A percentile compares a stretch with the other conserved stretches of the same genome.
Conservation (phyloP, 768 basidiomycete genomes). For the Mrakia frigida region DNA sequence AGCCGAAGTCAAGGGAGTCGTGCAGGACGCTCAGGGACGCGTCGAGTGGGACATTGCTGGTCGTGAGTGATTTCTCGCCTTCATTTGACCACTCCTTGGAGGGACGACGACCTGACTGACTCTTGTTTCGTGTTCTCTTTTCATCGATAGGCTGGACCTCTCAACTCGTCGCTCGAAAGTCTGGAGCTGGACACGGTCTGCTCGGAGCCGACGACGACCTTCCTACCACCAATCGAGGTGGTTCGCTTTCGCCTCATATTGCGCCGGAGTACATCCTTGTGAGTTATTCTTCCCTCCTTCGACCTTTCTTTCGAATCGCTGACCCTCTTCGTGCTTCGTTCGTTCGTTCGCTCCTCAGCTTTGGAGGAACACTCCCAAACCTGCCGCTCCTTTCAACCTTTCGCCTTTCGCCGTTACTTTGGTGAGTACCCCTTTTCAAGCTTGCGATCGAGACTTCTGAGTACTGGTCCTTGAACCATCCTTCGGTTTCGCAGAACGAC, state of each 20-base stretch:
- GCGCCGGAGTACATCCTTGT: slow-evolving; percentile 72
- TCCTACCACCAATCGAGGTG: slow-evolving; percentile 42
- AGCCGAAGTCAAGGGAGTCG: slow-evolving; percentile 83
- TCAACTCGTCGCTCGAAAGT: slow-evolving; percentile 78
- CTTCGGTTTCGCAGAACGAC: slow-evolving; percentile 64
- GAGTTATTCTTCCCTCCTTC: neutral
- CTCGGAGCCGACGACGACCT: slow-evolving; percentile 69
- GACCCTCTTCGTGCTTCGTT: neutral
- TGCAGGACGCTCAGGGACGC: slow-evolving; percentile 60
- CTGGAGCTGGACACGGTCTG: slow-evolving; percentile 56
- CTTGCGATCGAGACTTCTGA: no score
- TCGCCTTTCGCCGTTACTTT: slow-evolving; percentile 84
- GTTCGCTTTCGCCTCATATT: slow-evolving; percentile 45
- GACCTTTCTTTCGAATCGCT: neutral
- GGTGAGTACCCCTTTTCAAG: neutral
- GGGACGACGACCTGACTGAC: neutral
- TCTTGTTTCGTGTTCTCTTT: neutral
- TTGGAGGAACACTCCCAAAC: slow-evolving; percentile 88
- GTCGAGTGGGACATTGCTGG: slow-evolving; percentile 85
- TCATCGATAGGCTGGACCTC: slow-evolving; percentile 63
- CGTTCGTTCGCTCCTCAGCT: neutral
- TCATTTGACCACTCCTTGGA: no score
- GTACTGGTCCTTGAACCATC: no score
- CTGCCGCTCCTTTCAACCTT: slow-evolving; percentile 81
- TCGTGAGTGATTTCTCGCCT: slow-evolving; percentile 45